phyloP scores from a whole-genome alignment of 2,329 filamentous ascomycete species.

The Pestalotiopsis sp. region DNA sequence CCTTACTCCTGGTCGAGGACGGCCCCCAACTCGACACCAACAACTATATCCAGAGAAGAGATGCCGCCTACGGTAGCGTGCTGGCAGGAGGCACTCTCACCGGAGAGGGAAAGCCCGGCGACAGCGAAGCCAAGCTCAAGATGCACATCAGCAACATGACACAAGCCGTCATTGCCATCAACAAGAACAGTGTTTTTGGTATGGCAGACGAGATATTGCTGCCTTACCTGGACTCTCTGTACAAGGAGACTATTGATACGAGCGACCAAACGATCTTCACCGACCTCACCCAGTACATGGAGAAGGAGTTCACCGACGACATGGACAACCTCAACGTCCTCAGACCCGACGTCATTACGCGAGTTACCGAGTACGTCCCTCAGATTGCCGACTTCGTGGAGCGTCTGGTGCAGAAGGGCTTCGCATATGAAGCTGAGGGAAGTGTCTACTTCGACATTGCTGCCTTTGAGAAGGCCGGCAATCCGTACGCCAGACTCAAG shows the following conservation, averaged over 20 bases:
- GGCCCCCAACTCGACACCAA: slow-evolving; percentile 46
- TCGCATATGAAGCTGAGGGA: slow-evolving; percentile 79
- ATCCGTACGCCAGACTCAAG: slow-evolving; percentile 82
- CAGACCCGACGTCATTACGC: slow-evolving; percentile 77
- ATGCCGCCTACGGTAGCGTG: slow-evolving; percentile 56
- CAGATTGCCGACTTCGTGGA: slow-evolving; percentile 87
- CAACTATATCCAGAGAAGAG: slow-evolving; percentile 53
- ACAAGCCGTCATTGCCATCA: slow-evolving; percentile 52
- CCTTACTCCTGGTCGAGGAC: slow-evolving; percentile 49
- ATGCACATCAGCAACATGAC: slow-evolving; percentile 78
- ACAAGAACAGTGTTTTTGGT: slow-evolving; percentile 52
- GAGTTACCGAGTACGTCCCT: slow-evolving; percentile 90
- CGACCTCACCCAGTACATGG: slow-evolving; percentile 82
- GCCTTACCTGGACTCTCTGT: slow-evolving; percentile 77
- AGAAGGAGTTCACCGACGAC: slow-evolving; percentile 85
- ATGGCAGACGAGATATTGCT: slow-evolving; percentile 70
- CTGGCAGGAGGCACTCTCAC: slow-evolving; percentile 57
- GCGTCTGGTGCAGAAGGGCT: slow-evolving; percentile 81
- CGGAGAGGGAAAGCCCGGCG: slow-evolving; percentile 65
- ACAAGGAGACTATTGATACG: slow-evolving; percentile 65
- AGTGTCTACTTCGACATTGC: slow-evolving; percentile 94
- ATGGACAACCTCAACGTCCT: slow-evolving; percentile 87
- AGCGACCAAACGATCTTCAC: slow-evolving; percentile 77
- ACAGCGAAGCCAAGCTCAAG: slow-evolving; percentile 84
- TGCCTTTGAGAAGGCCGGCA: slow-evolving; percentile 81